Evolutionary conservation across 1,284 basidiomycete genomes (phyloP).

Genomic region (Ustilago bromivora): DNA sequence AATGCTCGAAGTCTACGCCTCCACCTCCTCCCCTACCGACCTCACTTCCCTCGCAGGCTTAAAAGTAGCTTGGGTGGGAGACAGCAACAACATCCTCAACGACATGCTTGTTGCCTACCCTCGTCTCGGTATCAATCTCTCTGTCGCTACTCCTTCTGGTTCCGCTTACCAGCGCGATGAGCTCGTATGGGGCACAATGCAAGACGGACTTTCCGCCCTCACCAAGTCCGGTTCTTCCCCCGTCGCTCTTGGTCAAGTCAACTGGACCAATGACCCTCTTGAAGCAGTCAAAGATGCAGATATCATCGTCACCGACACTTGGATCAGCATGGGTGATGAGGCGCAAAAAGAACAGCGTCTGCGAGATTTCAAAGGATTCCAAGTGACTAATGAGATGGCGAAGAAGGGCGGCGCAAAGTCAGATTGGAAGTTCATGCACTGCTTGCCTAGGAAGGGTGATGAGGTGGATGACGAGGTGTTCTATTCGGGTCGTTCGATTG

Average conservation of each 20-base stretch:
- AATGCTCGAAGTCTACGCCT: slow-evolving; percentile 77
- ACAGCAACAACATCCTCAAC: slow-evolving; percentile 94
- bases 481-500: slow-evolving; percentile 64
- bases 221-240: slow-evolving; percentile 68
- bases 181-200: slow-evolving; percentile 75
- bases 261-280: slow-evolving; percentile 81
- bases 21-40: slow-evolving; percentile 73
- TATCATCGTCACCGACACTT: slow-evolving; percentile 81
- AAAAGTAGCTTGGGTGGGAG: slow-evolving; percentile 84
- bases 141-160: slow-evolving; percentile 83
- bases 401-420: slow-evolving; percentile 81
- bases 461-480: slow-evolving; percentile 75
- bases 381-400: slow-evolving; percentile 81
- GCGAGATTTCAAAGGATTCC: slow-evolving; percentile 89
- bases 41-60: slow-evolving; percentile 67
- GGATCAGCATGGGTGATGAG: slow-evolving; percentile 98
- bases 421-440: slow-evolving; percentile 96
- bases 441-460: slow-evolving; percentile 88
- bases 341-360: slow-evolving; percentile 90
- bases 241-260: slow-evolving; percentile 72
- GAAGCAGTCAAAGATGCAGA: slow-evolving; percentile 91
- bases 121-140: slow-evolving; percentile 86
- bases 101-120: slow-evolving; percentile 97
- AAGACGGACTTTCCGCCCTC: slow-evolving; percentile 64
- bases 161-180: slow-evolving; percentile 79